Conservation (phyloP, 2,329 filamentous ascomycete genomes). For the Orbilia ellipsospora region DNA sequence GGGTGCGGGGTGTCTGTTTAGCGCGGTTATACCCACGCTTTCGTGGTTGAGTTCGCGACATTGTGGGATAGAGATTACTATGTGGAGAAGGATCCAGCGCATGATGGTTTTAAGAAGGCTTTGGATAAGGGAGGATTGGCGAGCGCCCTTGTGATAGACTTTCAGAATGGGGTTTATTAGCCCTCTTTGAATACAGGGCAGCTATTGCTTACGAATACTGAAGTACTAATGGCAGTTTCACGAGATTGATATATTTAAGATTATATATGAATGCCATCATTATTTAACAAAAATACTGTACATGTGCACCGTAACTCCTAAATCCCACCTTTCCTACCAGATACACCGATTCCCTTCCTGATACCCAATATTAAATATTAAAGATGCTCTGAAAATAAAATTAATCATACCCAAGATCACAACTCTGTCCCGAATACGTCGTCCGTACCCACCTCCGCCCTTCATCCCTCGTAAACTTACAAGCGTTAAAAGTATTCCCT, state of each 20-base stretch:
- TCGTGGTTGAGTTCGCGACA: conserved; percentile 63
- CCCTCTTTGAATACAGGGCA: no score
- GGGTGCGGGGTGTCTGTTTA: conserved; percentile 53
- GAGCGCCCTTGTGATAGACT: conserved; percentile 64
- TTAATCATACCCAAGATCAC: conserved; percentile 2
- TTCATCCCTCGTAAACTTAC: background rate
- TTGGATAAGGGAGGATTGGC: conserved; percentile 60
- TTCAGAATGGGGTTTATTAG: conserved; percentile 58
- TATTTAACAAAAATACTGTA: no score
- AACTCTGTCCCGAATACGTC: background rate
- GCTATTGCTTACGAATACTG: no score
- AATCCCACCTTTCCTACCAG: no score
- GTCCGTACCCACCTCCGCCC: background rate
- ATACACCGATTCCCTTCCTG: no score
- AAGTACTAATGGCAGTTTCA: no score
- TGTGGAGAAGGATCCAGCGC: conserved; percentile 62
- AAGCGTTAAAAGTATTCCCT: background rate
- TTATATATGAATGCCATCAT: no score
- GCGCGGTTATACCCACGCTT: conserved; percentile 64
- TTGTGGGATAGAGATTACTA: conserved; percentile 64
- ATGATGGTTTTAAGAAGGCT: conserved; percentile 62
- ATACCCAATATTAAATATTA: background rate
- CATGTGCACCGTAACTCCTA: no score
- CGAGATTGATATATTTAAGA: no score
- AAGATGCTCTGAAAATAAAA: background rate